These are phyloP conservation scores for Phytophthora multivora DNA, from an alignment of 352 stramenopile genomes.

Conservation along the genomic window DNA sequence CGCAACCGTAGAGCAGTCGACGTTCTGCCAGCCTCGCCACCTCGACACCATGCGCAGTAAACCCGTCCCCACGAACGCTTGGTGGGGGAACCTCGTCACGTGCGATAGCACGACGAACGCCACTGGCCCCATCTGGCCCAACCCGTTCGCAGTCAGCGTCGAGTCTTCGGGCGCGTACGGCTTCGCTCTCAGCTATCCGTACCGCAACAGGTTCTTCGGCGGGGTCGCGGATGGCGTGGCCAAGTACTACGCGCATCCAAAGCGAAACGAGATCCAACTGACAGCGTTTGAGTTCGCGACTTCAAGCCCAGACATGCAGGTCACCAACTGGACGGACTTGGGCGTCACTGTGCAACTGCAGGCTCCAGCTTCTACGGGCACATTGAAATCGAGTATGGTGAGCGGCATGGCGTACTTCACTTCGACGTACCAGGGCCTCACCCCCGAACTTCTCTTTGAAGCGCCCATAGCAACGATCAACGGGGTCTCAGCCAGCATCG, in stretches of 20 bases:
- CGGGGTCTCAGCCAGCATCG: conserved; percentile 26
- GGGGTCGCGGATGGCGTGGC: conserved; percentile 38
- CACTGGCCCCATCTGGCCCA: conserved; percentile 65
- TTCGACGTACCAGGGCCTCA: conserved; percentile 55
- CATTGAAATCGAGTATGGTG: conserved; percentile 55
- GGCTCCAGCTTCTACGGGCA: conserved; percentile 22
- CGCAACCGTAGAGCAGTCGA: conserved; percentile 39
- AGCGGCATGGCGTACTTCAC: conserved; percentile 81
- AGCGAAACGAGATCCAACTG: conserved; percentile 67
- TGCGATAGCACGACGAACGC: conserved; percentile 55
- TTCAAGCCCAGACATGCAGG: conserved; percentile 46
- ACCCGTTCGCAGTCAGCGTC: conserved; percentile 68
- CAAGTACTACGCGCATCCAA: conserved; percentile 64
- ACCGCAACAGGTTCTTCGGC: conserved; percentile 70
- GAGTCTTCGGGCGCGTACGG: conserved; percentile 46
- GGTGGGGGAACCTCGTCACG: conserved; percentile 85
- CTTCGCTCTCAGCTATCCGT: conserved; percentile 68
- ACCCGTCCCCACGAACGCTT: conserved; percentile 77
- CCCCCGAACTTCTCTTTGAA: conserved; percentile 54
- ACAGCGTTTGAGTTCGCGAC: conserved; percentile 59
- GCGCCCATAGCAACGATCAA: conserved; percentile 67
- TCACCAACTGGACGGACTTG: conserved; percentile 70
- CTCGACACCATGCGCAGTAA: conserved; percentile 45
- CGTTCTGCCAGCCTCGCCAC: conserved; percentile 63
- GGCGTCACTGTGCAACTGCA: conserved; percentile 62